Evolutionary conservation across 2,329 filamentous ascomycete species (phyloP).

Genomic region (Dactylellina parvicollis): DNA sequence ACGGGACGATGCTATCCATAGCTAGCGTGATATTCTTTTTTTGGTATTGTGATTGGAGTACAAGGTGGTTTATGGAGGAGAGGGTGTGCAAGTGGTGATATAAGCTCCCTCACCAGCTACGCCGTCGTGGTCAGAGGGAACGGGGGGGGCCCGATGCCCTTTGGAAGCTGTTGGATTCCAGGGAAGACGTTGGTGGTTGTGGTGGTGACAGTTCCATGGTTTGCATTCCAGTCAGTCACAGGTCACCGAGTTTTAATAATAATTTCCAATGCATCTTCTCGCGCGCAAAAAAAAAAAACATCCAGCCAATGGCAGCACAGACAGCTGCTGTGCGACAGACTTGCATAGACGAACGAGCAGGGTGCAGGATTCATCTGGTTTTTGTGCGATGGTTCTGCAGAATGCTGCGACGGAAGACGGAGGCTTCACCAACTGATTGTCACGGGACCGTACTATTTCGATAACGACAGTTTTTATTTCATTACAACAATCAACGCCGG

Average conservation of each 20-base stretch:
- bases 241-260: neutral
- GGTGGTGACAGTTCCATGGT: too few relatives aligned
- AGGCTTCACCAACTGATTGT: neutral
- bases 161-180: constrained; percentile 8
- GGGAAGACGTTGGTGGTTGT: neutral
- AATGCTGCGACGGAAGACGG: neutral
- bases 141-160: neutral
- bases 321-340: constrained; percentile 16
- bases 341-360: constrained; percentile 13
- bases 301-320: neutral
- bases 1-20: constrained; percentile 53
- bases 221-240: neutral
- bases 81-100: constrained; percentile 1
- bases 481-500: constrained; percentile 12
- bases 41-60: neutral
- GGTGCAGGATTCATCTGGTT: constrained; percentile 47
- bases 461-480: neutral
- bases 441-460: constrained; percentile 1
- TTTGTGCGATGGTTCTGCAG: constrained; percentile 26
- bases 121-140: constrained; percentile 2
- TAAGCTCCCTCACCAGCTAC: constrained; percentile 1
- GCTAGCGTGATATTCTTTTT: too few relatives aligned
- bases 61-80: neutral
- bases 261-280: neutral
- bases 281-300: neutral